phyloP scores from a whole-genome alignment of 1,139 yeast genomes.

The Protomyces inundatus region DNA sequence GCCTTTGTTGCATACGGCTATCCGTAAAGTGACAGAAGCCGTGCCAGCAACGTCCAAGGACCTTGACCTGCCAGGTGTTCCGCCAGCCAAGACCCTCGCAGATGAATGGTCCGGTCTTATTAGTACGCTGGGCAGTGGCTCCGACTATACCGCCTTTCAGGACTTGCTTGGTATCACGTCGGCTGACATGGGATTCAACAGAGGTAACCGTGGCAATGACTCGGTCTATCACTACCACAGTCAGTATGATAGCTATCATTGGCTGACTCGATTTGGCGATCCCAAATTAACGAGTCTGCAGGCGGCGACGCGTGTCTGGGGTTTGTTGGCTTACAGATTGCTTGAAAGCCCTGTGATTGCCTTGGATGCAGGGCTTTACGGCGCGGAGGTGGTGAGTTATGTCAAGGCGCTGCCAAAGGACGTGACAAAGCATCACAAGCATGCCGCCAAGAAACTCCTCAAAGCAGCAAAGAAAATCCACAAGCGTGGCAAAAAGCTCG shows the following conservation, averaged over 20 bases:
- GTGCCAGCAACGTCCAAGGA: slow-evolving; percentile 49
- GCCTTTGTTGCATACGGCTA: slow-evolving; percentile 48
- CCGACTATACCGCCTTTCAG: slow-evolving; percentile 62
- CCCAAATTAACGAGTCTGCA: slow-evolving; percentile 55
- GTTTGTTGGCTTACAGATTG: slow-evolving; percentile 47
- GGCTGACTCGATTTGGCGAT: slow-evolving; percentile 60
- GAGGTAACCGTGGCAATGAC: slow-evolving; percentile 40
- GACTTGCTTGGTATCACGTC: slow-evolving; percentile 66
- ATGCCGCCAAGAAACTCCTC: background rate
- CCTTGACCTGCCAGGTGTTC: background rate
- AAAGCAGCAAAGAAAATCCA: background rate
- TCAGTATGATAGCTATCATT: slow-evolving; percentile 37
- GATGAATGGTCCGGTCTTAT: slow-evolving; percentile 51
- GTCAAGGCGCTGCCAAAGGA: slow-evolving; percentile 16
- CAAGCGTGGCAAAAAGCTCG: background rate
- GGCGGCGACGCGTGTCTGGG: slow-evolving; percentile 50
- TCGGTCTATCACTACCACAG: slow-evolving; percentile 66
- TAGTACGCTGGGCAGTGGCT: slow-evolving; percentile 56
- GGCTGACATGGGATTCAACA: slow-evolving; percentile 51
- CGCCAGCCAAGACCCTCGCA: slow-evolving; percentile 44
- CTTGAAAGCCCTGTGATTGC: slow-evolving; percentile 47
- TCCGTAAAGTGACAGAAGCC: slow-evolving; percentile 38
- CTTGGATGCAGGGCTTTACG: slow-evolving; percentile 46
- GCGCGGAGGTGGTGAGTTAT: slow-evolving; percentile 34
- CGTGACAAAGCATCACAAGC: background rate